A percentile compares a stretch with the other conserved stretches of the same genome.
phyloP scores from a whole-genome alignment of 352 stramenopile species.

The Pythium guiyangense region DNA sequence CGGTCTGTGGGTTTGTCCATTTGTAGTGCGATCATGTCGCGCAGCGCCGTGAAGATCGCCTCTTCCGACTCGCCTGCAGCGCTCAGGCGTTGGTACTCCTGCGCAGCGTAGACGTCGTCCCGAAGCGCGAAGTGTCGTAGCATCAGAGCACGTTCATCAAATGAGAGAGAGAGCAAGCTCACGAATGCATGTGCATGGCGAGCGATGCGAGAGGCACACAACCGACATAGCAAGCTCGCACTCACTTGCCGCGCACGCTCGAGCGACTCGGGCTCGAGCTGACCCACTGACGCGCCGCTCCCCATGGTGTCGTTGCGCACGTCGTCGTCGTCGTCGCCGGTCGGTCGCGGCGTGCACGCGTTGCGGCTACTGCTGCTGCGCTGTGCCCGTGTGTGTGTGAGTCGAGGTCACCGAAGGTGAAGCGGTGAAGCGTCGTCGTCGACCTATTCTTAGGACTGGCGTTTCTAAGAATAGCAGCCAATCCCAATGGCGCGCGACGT shows the following conservation, averaged over 20 bases:
- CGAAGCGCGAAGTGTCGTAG: not conserved
- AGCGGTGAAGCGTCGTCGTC: too few species aligned
- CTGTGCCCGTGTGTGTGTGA: too few species aligned
- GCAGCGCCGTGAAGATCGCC: constrained; percentile 36
- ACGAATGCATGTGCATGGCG: too few species aligned
- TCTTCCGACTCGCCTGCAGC: constrained; percentile 35
- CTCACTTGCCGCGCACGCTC: constrained; percentile 7
- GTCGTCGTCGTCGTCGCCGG: too few species aligned
- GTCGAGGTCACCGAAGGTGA: too few species aligned
- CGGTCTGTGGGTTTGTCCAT: constrained; percentile 7
- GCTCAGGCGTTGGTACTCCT: constrained; percentile 34
- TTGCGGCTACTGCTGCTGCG: too few species aligned
- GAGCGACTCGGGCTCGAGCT: constrained; percentile 8
- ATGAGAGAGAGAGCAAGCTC: not conserved
- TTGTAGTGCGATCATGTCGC: constrained; percentile 22
- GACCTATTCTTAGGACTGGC: too few species aligned
- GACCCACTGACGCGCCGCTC: constrained; percentile 5
- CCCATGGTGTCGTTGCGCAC: constrained; percentile 4
- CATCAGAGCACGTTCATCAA: not conserved
- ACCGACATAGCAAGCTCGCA: not conserved
- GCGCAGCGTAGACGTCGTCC: not conserved
- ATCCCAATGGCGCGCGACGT: too few species aligned
- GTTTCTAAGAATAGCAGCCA: too few species aligned
- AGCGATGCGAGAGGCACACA: not conserved
- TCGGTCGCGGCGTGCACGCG: too few species aligned